Conservation (phyloP, 192 early-diverging fungal genomes). For the Coemansia sp. region DNA sequence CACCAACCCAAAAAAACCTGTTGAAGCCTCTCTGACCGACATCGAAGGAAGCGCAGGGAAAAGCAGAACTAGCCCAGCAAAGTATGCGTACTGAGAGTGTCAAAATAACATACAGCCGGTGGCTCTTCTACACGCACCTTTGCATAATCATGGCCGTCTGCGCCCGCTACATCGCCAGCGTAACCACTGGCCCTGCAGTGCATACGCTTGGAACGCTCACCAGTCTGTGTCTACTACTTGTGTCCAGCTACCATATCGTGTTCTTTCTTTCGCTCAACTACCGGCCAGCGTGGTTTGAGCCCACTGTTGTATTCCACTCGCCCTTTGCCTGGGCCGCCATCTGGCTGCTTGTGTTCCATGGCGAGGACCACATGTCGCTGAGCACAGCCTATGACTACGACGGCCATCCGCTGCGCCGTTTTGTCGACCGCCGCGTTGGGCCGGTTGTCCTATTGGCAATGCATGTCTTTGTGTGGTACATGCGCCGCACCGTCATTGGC, state of each 20-base stretch:
- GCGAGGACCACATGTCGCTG: conserved; percentile 20
- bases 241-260: conserved; percentile 40
- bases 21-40: too few relatives aligned
- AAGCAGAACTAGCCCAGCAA: background rate
- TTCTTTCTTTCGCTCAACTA: conserved; percentile 48
- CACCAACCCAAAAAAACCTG: too few relatives aligned
- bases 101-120: conserved; percentile 43
- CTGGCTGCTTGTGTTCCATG: conserved; percentile 43
- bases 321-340: conserved; percentile 55
- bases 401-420: conserved; percentile 15
- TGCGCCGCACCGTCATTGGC: conserved; percentile 50
- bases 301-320: conserved; percentile 39
- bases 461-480: conserved; percentile 55
- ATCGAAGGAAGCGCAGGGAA: background rate
- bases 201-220: conserved; percentile 41
- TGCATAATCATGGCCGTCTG: conserved; percentile 27
- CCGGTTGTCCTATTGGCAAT: conserved; percentile 34
- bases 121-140: conserved; percentile 43
- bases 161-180: conserved; percentile 30
- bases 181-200: conserved; percentile 34
- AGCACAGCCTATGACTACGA: background rate
- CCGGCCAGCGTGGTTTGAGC: conserved; percentile 37
- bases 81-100: conserved; percentile 30
- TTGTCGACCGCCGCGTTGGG: conserved; percentile 37
- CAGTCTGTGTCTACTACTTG: conserved; percentile 35